Conservation (phyloP, 139 green algal species). For the Microglena sp. region DNA sequence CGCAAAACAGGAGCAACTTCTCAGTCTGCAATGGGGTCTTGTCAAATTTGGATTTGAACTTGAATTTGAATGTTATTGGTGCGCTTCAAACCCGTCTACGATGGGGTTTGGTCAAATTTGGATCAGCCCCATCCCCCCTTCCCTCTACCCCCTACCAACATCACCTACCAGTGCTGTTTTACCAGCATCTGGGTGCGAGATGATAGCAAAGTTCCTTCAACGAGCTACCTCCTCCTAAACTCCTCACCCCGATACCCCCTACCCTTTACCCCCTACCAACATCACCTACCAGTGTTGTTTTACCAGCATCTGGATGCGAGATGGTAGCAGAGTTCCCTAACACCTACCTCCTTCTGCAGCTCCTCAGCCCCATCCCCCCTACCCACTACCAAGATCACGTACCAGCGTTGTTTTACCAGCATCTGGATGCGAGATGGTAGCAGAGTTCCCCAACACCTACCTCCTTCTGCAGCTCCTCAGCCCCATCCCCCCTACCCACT, state of each 20-base stretch:
- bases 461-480: slow-evolving; percentile 32
- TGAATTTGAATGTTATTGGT: no score
- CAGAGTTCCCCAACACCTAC: slow-evolving; percentile 60
- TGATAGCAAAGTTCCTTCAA: slow-evolving; percentile 3
- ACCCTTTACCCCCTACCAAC: slow-evolving; percentile 1
- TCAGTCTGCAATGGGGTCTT: slow-evolving; percentile 33
- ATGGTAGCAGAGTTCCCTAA: slow-evolving; percentile 44
- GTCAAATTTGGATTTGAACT: neutral
- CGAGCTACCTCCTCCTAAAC: neutral
- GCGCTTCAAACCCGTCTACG: no score
- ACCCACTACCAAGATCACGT: no score
- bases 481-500: neutral
- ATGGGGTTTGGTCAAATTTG: no score
- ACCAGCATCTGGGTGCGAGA: neutral
- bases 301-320: slow-evolving; percentile 35
- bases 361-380: no score
- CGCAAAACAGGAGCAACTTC: slow-evolving; percentile 67
- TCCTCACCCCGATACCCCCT: neutral
- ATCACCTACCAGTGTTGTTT: slow-evolving; percentile 13
- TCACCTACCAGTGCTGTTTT: slow-evolving; percentile 6
- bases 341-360: neutral
- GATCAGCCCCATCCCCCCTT: no score
- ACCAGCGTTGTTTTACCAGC: slow-evolving; percentile 29
- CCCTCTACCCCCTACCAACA: no score
- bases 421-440: slow-evolving; percentile 35